Evolutionary conservation across 345 rosid genomes (phyloP).

Genomic region (Hibiscus trionum): DNA sequence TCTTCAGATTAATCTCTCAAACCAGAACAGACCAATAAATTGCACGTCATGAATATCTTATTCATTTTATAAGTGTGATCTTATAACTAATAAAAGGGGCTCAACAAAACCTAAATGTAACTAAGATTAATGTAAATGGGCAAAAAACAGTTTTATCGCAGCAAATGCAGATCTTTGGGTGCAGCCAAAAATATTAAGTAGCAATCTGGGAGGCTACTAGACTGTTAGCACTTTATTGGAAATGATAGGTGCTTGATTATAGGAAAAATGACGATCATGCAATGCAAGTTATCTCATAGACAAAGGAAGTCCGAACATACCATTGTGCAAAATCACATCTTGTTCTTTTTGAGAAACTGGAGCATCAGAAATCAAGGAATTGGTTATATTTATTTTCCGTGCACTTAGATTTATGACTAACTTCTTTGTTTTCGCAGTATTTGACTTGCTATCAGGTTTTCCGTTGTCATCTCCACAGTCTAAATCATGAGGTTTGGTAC

Average conservation of each 20-base stretch:
- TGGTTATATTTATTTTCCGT: slow-evolving; percentile 63
- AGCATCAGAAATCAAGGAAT: slow-evolving; percentile 57
- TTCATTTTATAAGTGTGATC: not conserved
- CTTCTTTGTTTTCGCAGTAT: slow-evolving; percentile 69
- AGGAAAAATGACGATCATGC: not conserved
- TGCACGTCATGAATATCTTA: not conserved
- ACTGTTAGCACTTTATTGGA: not conserved
- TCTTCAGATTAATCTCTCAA: not conserved
- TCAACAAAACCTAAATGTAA: not conserved
- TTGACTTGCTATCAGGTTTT: slow-evolving; percentile 46
- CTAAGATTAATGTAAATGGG: not conserved
- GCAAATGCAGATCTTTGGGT: not conserved
- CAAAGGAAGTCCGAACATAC: slow-evolving; percentile 30
- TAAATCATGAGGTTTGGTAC: slow-evolving; percentile 45
- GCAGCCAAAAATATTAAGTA: not conserved
- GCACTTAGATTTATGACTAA: slow-evolving; percentile 85
- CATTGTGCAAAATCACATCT: slow-evolving; percentile 45
- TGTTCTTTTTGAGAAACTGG: slow-evolving; percentile 60
- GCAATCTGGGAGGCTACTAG: not conserved
- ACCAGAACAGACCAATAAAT: not conserved
- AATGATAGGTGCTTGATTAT: not conserved
- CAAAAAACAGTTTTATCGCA: not conserved
- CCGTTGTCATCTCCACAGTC: slow-evolving; percentile 51
- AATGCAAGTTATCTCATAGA: not conserved
- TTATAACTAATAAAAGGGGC: not conserved